These are phyloP conservation scores for Neonothopanus nambi DNA, from an alignment of 1,284 basidiomycete genomes.

Conservation along the genomic window DNA sequence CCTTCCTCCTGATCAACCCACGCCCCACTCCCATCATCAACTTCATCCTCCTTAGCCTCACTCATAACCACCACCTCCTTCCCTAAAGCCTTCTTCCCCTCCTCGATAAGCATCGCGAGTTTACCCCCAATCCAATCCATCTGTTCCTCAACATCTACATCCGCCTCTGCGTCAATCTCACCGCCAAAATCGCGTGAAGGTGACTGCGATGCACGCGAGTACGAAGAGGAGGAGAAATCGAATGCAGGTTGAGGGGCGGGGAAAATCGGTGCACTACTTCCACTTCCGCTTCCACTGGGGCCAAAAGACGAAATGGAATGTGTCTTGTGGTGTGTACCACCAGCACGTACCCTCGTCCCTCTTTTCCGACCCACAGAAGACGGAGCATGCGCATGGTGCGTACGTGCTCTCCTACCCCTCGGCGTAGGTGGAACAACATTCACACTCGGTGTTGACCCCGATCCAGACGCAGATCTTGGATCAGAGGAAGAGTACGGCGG, in stretches of 20 bases:
- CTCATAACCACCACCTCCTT: constrained; percentile 72
- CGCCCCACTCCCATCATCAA: constrained; percentile 67
- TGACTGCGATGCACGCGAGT: not conserved
- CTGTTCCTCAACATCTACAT: constrained; percentile 49
- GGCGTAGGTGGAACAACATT: constrained; percentile 6
- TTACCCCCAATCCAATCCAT: constrained; percentile 78
- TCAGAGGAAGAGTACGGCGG: constrained; percentile 12
- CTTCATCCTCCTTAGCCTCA: constrained; percentile 68
- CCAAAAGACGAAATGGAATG: constrained; percentile 6
- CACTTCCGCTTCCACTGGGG: not conserved
- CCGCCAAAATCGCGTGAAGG: not conserved
- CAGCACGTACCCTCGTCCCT: not conserved
- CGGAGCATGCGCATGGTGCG: not conserved
- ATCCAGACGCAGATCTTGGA: not conserved
- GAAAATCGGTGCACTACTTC: no score
- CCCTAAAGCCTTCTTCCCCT: constrained; percentile 70
- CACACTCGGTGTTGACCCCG: not conserved
- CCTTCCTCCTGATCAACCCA: constrained; percentile 61
- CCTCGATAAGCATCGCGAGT: constrained; percentile 65
- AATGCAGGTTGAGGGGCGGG: constrained; percentile 36
- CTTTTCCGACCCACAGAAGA: not conserved
- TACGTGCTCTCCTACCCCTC: not conserved
- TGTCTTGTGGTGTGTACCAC: not conserved
- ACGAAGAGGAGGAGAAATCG: constrained; percentile 30
- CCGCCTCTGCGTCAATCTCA: constrained; percentile 26